Evolutionary conservation across 306 rosid species (phyloP).

Genomic region (Cotoneaster glaucophyllus): DNA sequence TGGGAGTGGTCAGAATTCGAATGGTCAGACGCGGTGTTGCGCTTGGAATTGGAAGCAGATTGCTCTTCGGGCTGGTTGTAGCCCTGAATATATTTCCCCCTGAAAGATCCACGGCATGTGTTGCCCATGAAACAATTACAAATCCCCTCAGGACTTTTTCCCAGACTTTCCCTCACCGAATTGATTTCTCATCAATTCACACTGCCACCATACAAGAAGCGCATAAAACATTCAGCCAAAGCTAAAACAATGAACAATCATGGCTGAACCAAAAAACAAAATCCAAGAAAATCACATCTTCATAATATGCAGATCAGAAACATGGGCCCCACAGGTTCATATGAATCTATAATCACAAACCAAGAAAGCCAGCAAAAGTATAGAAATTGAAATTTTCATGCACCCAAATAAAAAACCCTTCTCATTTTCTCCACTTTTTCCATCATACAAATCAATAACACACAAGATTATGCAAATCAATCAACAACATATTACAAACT

Average conservation of each 20-base stretch:
- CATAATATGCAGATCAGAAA: constrained; percentile 14
- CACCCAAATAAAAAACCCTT: not conserved
- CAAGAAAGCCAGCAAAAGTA: not conserved
- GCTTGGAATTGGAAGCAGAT: constrained; percentile 35
- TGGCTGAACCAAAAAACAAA: not conserved
- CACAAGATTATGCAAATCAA: constrained; percentile 2
- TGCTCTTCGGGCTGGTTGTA: constrained; percentile 52
- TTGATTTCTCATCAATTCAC: constrained; percentile 37
- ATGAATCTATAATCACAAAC: not conserved
- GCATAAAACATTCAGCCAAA: not conserved
- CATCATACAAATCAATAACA: not conserved
- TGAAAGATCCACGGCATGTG: constrained; percentile 96
- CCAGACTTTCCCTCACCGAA: constrained; percentile 39
- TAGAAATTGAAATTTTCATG: not conserved
- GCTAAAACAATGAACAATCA: not conserved
- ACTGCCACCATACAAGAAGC: constrained; percentile 2
- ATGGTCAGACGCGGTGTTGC: constrained; percentile 43
- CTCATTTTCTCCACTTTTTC: not conserved
- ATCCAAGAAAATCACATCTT: not conserved
- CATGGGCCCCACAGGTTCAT: not conserved
- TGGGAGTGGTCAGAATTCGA: constrained; percentile 43
- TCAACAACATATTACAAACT: not conserved
- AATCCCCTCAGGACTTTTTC: constrained; percentile 17
- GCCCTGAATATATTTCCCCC: constrained; percentile 66
- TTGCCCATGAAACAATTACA: constrained; percentile 86